Percentiles rank a stretch among this genome's conserved stretches.
These are phyloP conservation scores for Epichloe brachyelytri DNA, from an alignment of 2,329 filamentous ascomycete genomes.

Conservation along the genomic window DNA sequence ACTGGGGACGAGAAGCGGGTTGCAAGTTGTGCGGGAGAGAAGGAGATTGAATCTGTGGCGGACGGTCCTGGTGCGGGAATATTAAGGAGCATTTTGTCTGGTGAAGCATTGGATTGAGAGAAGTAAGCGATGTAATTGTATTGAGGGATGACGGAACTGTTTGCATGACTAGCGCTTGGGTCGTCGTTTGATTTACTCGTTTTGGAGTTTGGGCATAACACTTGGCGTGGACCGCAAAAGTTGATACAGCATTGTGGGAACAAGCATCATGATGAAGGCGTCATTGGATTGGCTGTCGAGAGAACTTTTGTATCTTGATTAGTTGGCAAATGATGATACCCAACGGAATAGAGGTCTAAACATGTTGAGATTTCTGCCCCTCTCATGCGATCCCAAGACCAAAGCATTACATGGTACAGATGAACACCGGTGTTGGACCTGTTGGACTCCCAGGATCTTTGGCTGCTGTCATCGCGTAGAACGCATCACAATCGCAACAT, in stretches of 20 bases:
- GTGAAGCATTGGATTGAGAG: constrained; percentile 41
- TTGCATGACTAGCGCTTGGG: neutral
- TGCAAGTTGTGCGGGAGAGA: constrained; percentile 66
- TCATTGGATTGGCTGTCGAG: neutral
- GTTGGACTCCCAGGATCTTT: too few relatives aligned
- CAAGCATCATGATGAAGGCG: neutral
- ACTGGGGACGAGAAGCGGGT: constrained; percentile 62
- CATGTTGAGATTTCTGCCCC: too few relatives aligned
- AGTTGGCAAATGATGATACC: neutral
- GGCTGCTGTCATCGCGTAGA: too few relatives aligned
- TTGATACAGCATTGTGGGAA: neutral
- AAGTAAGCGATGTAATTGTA: neutral
- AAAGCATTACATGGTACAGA: too few relatives aligned
- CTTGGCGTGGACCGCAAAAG: neutral
- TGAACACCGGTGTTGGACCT: too few relatives aligned
- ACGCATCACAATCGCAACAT: too few relatives aligned
- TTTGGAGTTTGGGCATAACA: neutral
- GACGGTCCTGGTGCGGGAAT: constrained; percentile 49
- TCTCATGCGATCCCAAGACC: too few relatives aligned
- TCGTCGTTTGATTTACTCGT: neutral
- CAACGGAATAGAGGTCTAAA: neutral
- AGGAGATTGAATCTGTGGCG: constrained; percentile 61
- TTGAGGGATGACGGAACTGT: neutral
- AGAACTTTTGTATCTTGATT: neutral
- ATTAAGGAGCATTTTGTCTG: constrained; percentile 47